Percentiles rank a stretch among this genome's conserved stretches.
These are phyloP conservation scores for Chaetomium strumarium DNA, from an alignment of 2,329 filamentous ascomycete species.

Conservation along the genomic window DNA sequence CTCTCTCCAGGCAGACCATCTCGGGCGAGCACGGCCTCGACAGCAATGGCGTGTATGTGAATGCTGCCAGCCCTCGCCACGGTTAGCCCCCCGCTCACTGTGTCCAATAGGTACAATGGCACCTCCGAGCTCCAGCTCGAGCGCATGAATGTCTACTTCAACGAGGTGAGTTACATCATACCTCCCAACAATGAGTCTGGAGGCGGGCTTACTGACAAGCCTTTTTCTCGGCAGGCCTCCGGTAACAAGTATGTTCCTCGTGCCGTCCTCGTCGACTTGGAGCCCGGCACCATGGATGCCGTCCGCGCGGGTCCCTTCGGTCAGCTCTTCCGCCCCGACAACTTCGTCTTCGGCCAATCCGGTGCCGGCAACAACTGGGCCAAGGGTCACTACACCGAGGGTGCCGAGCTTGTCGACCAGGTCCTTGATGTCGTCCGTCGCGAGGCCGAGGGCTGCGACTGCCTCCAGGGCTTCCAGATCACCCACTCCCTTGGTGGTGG, in stretches of 20 bases:
- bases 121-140: constrained; percentile 98
- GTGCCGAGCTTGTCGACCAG: constrained; percentile 96
- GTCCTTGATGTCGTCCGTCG: constrained; percentile 98
- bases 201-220: constrained; percentile 18
- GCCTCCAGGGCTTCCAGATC: constrained; percentile 99
- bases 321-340: constrained; percentile 98
- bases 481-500: constrained; percentile 99
- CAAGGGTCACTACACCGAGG: constrained; percentile 99
- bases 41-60: constrained; percentile 84
- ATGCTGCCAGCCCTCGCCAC: constrained; percentile 6
- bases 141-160: constrained; percentile 99
- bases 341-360: constrained; percentile 99
- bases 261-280: constrained; percentile 97
- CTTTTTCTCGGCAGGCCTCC: constrained; percentile 60
- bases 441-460: constrained; percentile 98
- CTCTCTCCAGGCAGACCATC: constrained; percentile 62
- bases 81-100: constrained; percentile 26
- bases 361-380: constrained; percentile 99
- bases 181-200: neutral
- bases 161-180: constrained; percentile 35
- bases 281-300: constrained; percentile 99
- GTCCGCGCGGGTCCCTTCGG: constrained; percentile 97
- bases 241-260: constrained; percentile 99
- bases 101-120: constrained; percentile 76
- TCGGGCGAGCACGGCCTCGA: constrained; percentile 94